phyloP scores from a whole-genome alignment of 306 rosid species.

The Spatholobus suberectus region DNA sequence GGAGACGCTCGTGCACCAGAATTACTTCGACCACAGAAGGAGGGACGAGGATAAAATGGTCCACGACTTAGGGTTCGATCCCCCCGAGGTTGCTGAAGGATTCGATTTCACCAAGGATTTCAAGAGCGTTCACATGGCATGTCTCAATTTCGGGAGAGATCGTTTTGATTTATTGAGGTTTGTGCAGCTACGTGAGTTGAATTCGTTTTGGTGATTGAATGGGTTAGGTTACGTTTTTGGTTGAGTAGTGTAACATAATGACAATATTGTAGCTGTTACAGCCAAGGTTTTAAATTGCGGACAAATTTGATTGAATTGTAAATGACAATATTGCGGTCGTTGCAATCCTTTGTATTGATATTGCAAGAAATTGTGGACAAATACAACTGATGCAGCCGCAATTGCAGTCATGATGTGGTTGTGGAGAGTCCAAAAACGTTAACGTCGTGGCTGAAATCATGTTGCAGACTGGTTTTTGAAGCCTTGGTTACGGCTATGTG shows the following conservation, averaged over 20 bases:
- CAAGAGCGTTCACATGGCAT: constrained; percentile 74
- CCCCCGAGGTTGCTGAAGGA: constrained; percentile 41
- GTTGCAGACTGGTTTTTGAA: too few relatives aligned
- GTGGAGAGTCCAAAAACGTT: too few relatives aligned
- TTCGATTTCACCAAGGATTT: constrained; percentile 73
- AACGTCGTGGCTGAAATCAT: too few relatives aligned
- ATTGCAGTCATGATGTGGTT: too few relatives aligned
- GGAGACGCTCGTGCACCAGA: constrained; percentile 91
- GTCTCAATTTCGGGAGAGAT: constrained; percentile 88
- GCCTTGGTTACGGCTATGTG: constrained; percentile 15
- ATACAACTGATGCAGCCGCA: too few relatives aligned
- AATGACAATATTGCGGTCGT: too few relatives aligned
- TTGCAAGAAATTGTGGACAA: too few relatives aligned
- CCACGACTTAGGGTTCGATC: constrained; percentile 64
- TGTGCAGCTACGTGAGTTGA: constrained; percentile 28
- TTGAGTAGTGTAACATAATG: background rate
- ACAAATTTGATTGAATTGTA: too few relatives aligned
- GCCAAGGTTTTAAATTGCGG: too few relatives aligned
- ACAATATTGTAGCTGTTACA: background rate
- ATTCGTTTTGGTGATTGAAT: constrained; percentile 36
- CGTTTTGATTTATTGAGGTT: constrained; percentile 91
- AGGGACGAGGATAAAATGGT: constrained; percentile 80
- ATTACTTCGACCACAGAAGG: constrained; percentile 86
- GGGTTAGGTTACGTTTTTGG: background rate
- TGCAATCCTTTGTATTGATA: too few relatives aligned